Percentiles rank a stretch among this genome's conserved stretches.
Evolutionary conservation across 2,329 filamentous ascomycete species (phyloP).

Genomic region (Exophiala sideris): DNA sequence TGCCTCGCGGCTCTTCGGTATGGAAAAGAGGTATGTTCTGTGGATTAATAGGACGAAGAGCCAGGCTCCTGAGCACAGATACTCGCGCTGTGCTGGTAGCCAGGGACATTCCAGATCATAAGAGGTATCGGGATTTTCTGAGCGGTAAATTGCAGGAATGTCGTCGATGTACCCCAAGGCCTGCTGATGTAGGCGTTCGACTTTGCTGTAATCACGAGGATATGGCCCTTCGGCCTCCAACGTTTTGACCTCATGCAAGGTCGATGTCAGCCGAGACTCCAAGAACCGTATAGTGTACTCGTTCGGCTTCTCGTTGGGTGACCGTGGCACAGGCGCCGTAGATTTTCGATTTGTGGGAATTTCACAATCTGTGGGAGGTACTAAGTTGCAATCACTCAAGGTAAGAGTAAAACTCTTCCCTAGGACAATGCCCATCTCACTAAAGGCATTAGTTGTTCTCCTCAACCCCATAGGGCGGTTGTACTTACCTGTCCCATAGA

Average conservation of each 20-base stretch:
- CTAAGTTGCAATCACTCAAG: slow-evolving; percentile 3
- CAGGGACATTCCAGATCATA: slow-evolving; percentile 7
- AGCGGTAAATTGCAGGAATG: slow-evolving; percentile 5
- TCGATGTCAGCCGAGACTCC: slow-evolving; percentile 4
- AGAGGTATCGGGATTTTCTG: slow-evolving; percentile 6
- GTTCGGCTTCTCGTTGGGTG: slow-evolving; percentile 5
- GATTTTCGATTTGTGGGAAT: slow-evolving; percentile 10
- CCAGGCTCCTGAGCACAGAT: slow-evolving; percentile 8
- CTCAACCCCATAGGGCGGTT: not conserved
- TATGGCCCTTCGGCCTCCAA: slow-evolving; percentile 10
- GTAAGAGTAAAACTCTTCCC: slow-evolving; percentile 10
- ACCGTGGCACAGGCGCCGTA: slow-evolving; percentile 1
- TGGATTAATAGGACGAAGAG: slow-evolving; percentile 10
- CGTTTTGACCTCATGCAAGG: slow-evolving; percentile 3
- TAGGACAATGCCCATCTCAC: slow-evolving; percentile 12
- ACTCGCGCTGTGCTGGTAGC: slow-evolving; percentile 8
- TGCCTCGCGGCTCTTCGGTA: slow-evolving; percentile 4
- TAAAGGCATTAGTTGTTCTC: not conserved
- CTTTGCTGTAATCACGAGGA: slow-evolving; percentile 10
- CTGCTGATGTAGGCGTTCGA: slow-evolving; percentile 7
- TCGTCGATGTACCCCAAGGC: slow-evolving; percentile 7
- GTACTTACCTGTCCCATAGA: slow-evolving; percentile 13
- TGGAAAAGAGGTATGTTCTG: slow-evolving; percentile 12
- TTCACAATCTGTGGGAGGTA: slow-evolving; percentile 10
- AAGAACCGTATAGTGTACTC: slow-evolving; percentile 7